Percentiles rank a stretch among this genome's conserved stretches.
Evolutionary conservation across 2,329 filamentous ascomycete genomes (phyloP).

Genomic region (Stachybotrys chartarum): DNA sequence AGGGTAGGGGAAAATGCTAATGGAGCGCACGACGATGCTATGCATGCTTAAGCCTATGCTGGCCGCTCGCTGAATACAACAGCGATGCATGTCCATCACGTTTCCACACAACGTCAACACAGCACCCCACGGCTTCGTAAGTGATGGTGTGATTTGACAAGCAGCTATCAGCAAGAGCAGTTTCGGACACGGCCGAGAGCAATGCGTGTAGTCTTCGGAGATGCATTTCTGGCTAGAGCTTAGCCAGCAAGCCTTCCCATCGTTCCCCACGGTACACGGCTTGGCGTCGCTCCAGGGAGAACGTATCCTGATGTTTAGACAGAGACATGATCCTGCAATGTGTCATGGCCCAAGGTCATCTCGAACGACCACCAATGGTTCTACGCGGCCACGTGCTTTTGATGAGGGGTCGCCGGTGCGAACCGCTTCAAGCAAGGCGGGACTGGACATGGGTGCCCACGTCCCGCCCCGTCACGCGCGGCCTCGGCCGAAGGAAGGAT

Average conservation of each 20-base stretch:
- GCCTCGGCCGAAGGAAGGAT: not conserved
- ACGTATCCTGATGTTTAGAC: too few species aligned
- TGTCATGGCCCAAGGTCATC: too few species aligned
- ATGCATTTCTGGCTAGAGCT: not conserved
- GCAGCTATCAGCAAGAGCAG: too few species aligned
- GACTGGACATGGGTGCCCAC: not conserved
- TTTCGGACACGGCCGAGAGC: not conserved
- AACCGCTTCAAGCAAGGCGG: not conserved
- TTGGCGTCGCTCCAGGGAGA: too few species aligned
- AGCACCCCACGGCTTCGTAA: not conserved
- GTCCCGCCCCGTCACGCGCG: not conserved
- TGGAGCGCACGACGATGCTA: too few species aligned
- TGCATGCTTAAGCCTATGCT: not conserved
- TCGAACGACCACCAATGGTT: too few species aligned
- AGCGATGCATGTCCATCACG: not conserved
- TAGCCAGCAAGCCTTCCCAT: too few species aligned
- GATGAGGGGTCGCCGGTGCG: too few species aligned
- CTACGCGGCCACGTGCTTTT: too few species aligned
- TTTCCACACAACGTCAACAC: not conserved
- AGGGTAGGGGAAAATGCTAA: too few species aligned
- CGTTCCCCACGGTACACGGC: too few species aligned
- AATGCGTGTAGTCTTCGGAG: not conserved
- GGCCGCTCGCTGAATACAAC: not conserved
- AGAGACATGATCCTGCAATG: too few species aligned
- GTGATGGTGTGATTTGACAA: not conserved